Evolutionary conservation across 495 filamentous ascomycete species (phyloP).

Genomic region (Alectoria sarmentosa): DNA sequence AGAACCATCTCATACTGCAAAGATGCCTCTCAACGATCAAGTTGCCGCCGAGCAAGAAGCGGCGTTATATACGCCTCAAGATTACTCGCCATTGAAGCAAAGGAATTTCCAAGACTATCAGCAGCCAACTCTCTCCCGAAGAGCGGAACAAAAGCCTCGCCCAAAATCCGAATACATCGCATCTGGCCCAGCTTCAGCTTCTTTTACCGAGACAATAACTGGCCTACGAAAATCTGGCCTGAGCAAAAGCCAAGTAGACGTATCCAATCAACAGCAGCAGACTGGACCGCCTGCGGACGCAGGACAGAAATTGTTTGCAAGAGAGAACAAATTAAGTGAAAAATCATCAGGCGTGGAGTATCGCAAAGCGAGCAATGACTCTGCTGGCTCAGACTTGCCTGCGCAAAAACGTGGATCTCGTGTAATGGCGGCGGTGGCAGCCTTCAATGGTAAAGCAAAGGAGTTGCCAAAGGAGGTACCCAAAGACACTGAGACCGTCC

Average conservation of each 20-base stretch:
- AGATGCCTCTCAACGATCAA: conserved; percentile 35
- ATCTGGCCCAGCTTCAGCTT: conserved; percentile 31
- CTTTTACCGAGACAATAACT: conserved; percentile 21
- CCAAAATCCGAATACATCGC: conserved; percentile 49
- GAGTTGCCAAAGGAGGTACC: conserved; percentile 29
- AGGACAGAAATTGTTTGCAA: background rate
- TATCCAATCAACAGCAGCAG: conserved; percentile 27
- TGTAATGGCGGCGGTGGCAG: conserved; percentile 61
- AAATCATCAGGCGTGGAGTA: conserved; percentile 1
- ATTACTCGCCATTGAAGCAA: conserved; percentile 58
- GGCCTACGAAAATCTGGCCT: conserved; percentile 15
- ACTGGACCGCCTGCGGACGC: conserved; percentile 28
- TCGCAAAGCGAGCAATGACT: background rate
- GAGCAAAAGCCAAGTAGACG: conserved; percentile 4
- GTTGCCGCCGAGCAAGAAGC: conserved; percentile 50
- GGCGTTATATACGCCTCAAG: conserved; percentile 52
- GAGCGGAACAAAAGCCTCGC: conserved; percentile 35
- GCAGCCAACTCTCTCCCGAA: conserved; percentile 46
- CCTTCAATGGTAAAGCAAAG: conserved; percentile 44
- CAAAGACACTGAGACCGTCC: conserved; percentile 41
- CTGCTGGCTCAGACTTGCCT: conserved; percentile 18
- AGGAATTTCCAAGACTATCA: conserved; percentile 54
- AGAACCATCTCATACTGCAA: conserved; percentile 34
- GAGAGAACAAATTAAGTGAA: background rate
- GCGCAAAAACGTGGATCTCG: conserved; percentile 36